Evolutionary conservation across 257 asterid genomes (phyloP).

Genomic region (Craterostigma plantagineum): DNA sequence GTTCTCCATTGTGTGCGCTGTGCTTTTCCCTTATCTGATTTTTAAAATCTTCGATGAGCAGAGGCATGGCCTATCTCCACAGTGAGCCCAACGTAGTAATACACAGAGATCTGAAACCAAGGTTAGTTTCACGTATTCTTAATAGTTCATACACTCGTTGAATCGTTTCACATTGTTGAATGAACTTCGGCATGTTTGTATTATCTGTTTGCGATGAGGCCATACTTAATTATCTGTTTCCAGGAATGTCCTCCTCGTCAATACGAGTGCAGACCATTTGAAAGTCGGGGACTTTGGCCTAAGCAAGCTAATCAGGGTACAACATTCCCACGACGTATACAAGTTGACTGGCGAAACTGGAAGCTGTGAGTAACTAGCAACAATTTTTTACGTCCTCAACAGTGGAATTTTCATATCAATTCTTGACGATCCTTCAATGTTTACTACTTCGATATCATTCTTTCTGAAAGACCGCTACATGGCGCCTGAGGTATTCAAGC

Average conservation of each 20-base stretch:
- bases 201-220: slow-evolving; percentile 1
- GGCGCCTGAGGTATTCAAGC: slow-evolving; percentile 99
- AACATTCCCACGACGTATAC: slow-evolving; percentile 87
- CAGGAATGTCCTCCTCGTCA: slow-evolving; percentile 96
- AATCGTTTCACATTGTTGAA: not conserved
- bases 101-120: slow-evolving; percentile 96
- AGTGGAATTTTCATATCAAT: not conserved
- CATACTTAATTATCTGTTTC: slow-evolving; percentile 9
- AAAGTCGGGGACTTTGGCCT: slow-evolving; percentile 98
- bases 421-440: not conserved
- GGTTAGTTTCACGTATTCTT: slow-evolving; percentile 25
- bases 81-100: slow-evolving; percentile 87
- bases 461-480: slow-evolving; percentile 89
- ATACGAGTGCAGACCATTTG: slow-evolving; percentile 80
- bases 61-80: slow-evolving; percentile 99
- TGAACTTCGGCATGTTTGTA: no score
- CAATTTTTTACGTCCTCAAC: not conserved
- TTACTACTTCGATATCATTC: slow-evolving; percentile 11
- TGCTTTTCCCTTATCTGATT: slow-evolving; percentile 7
- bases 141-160: not conserved
- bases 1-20: not conserved
- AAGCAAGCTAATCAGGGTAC: slow-evolving; percentile 84
- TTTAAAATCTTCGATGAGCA: slow-evolving; percentile 18
- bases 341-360: slow-evolving; percentile 99
- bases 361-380: slow-evolving; percentile 67